phyloP scores from a whole-genome alignment of 164 flowering plant genomes.

The Brasenia schreberi region DNA sequence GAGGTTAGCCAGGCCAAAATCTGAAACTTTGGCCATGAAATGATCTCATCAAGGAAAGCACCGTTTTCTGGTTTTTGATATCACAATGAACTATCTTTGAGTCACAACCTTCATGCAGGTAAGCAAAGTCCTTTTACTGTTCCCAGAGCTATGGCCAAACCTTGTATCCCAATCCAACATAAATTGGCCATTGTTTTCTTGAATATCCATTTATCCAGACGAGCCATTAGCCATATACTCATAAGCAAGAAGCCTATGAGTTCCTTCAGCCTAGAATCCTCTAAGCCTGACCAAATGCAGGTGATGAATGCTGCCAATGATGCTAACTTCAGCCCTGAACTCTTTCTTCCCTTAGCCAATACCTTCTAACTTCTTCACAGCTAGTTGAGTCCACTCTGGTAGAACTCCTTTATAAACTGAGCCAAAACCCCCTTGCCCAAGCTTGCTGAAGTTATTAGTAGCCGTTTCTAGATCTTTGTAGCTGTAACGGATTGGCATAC shows the following conservation, averaged over 20 bases:
- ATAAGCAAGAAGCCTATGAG: conserved; percentile 5
- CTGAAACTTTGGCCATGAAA: conserved; percentile 15
- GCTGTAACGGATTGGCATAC: conserved; percentile 45
- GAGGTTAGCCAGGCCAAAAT: conserved; percentile 18
- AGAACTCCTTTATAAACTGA: conserved; percentile 44
- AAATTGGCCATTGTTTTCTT: not conserved
- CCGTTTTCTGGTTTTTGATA: conserved; percentile 5
- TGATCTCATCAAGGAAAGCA: conserved; percentile 6
- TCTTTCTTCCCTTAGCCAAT: conserved; percentile 6
- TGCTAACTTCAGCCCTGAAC: conserved; percentile 5
- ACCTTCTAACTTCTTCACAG: conserved; percentile 6
- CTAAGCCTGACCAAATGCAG: conserved; percentile 6
- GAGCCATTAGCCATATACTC: conserved; percentile 11
- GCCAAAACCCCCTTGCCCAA: conserved; percentile 63
- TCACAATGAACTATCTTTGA: conserved; percentile 4
- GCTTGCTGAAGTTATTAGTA: conserved; percentile 40
- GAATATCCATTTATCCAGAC: conserved; percentile 7
- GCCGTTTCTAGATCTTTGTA: conserved; percentile 35
- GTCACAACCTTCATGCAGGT: conserved; percentile 6
- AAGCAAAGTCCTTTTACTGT: conserved; percentile 3
- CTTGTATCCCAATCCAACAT: conserved; percentile 8
- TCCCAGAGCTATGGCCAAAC: not conserved
- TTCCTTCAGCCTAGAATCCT: conserved; percentile 5
- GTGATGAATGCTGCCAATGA: conserved; percentile 8
- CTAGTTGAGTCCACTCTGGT: too few relatives aligned